These are phyloP conservation scores for Tripidium arundinaceum DNA, from an alignment of 202 grass and related monocot genomes.

Conservation along the genomic window DNA sequence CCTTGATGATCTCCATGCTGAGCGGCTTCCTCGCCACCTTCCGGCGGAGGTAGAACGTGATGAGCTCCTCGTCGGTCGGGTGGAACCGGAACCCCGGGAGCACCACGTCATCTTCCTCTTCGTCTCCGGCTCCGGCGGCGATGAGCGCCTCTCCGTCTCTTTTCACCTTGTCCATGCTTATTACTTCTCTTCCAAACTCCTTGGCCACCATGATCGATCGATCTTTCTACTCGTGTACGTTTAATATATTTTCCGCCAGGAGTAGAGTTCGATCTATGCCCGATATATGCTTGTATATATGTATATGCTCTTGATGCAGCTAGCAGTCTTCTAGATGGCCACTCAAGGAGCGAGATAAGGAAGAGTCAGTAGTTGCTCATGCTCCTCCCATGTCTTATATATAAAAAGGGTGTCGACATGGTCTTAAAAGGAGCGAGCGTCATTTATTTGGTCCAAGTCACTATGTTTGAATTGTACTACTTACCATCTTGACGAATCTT, in stretches of 20 bases:
- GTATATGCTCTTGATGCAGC: conserved; percentile 1
- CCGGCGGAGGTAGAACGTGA: conserved; percentile 75
- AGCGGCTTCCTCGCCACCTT: conserved; percentile 72
- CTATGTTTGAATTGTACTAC: conserved; percentile 32
- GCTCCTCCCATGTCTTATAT: conserved; percentile 13
- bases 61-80: conserved; percentile 92
- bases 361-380: not conserved
- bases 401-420: not conserved
- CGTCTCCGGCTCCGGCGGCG: not conserved
- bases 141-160: conserved; percentile 31
- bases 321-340: not conserved
- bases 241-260: not conserved
- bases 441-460: conserved; percentile 38
- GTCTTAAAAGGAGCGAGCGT: not conserved
- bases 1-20: conserved; percentile 76
- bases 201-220: conserved; percentile 15
- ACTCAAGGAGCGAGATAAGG: conserved; percentile 4
- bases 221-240: not conserved
- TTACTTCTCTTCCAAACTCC: not conserved
- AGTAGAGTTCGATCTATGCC: not conserved
- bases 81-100: conserved; percentile 94
- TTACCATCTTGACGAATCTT: conserved; percentile 23
- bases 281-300: not conserved
- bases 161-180: conserved; percentile 31
- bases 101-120: conserved; percentile 44